These are phyloP conservation scores for Iris macrosiphon DNA, from an alignment of 106 monocot species.

Conservation along the genomic window DNA sequence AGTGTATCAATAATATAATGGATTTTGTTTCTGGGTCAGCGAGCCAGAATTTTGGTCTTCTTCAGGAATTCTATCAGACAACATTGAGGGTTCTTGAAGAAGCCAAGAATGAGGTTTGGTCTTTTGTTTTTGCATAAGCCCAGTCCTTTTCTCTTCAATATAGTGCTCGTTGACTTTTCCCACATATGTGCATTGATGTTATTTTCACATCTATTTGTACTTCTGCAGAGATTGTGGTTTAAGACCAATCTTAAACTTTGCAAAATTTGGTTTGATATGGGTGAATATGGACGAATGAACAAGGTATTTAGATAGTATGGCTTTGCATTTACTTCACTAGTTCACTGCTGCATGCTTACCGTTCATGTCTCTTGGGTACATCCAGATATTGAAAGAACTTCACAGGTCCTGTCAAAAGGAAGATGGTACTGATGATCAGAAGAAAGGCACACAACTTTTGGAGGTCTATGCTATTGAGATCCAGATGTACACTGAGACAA, in stretches of 20 bases:
- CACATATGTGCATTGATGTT: background rate
- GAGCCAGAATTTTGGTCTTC: conserved; percentile 82
- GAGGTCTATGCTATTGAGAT: conserved; percentile 99
- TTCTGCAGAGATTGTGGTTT: conserved; percentile 90
- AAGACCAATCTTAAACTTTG: conserved; percentile 99
- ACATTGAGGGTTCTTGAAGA: conserved; percentile 95
- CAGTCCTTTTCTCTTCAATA: background rate
- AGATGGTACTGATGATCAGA: conserved; percentile 98
- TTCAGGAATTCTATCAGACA: conserved; percentile 96
- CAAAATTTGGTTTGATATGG: conserved; percentile 99
- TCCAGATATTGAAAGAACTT: conserved; percentile 91
- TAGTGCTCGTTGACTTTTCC: no score
- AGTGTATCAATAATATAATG: conserved; percentile 99
- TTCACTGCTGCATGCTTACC: conserved; percentile 1
- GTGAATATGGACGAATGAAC: conserved; percentile 97
- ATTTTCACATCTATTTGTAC: background rate
- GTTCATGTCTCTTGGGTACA: conserved; percentile 6
- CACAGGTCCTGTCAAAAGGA: conserved; percentile 93
- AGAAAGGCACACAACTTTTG: conserved; percentile 97
- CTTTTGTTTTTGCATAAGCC: background rate
- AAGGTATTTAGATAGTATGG: conserved; percentile 41
- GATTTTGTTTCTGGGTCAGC: conserved; percentile 96
- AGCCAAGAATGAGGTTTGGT: conserved; percentile 90
- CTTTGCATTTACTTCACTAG: background rate
- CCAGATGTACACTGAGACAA: conserved; percentile 99